phyloP scores from a whole-genome alignment of 2,329 filamentous ascomycete species.

The Penicillium fuscoglaucum region DNA sequence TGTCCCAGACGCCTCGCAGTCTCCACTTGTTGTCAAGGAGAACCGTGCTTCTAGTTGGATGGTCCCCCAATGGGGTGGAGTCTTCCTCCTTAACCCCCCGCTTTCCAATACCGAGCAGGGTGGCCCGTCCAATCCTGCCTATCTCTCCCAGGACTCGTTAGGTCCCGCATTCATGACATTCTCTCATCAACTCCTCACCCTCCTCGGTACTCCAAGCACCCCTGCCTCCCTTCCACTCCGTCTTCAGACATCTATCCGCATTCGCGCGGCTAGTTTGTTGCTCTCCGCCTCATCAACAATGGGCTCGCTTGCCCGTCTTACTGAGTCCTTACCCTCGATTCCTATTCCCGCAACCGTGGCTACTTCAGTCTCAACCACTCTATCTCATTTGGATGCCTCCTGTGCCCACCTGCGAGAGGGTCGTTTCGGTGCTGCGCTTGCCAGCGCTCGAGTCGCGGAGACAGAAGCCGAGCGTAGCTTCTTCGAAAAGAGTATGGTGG shows the following conservation, averaged over 20 bases:
- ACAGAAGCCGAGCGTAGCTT: slow-evolving; percentile 89
- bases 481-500: slow-evolving; percentile 99
- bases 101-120: slow-evolving; percentile 38
- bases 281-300: slow-evolving; percentile 89
- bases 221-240: slow-evolving; percentile 78
- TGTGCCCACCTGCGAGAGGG: slow-evolving; percentile 68
- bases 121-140: slow-evolving; percentile 37
- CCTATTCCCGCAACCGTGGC: slow-evolving; percentile 87
- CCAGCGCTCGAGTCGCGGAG: slow-evolving; percentile 81
- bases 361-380: slow-evolving; percentile 76
- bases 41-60: slow-evolving; percentile 76
- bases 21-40: slow-evolving; percentile 61
- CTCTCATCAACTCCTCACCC: slow-evolving; percentile 81
- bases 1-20: slow-evolving; percentile 68
- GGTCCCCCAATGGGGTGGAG: slow-evolving; percentile 91
- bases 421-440: slow-evolving; percentile 65
- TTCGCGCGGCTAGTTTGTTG: slow-evolving; percentile 80
- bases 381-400: slow-evolving; percentile 73
- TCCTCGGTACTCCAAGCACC: slow-evolving; percentile 79
- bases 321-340: slow-evolving; percentile 80
- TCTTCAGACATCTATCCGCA: slow-evolving; percentile 79
- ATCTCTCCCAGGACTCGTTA: slow-evolving; percentile 66
- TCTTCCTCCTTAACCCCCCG: slow-evolving; percentile 64
- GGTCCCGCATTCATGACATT: slow-evolving; percentile 84
- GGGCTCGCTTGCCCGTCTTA: slow-evolving; percentile 86